Percentiles rank a stretch among this genome's conserved stretches.
These are phyloP conservation scores for Puccinia polysora DNA, from an alignment of 1,284 basidiomycete species.

Conservation along the genomic window DNA sequence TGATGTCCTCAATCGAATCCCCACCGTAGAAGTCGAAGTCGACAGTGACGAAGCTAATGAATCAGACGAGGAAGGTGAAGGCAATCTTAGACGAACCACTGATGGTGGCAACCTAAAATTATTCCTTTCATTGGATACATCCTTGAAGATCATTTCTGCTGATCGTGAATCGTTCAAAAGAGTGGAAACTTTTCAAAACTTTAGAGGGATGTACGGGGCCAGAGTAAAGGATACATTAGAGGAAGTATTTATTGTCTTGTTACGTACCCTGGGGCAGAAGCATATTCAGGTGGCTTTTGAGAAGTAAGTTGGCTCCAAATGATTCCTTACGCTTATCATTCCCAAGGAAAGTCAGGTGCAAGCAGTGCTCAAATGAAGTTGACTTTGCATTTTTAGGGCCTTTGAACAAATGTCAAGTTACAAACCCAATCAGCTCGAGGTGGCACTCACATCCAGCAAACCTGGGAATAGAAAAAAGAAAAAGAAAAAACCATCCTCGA, in stretches of 20 bases:
- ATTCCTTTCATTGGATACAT: constrained; percentile 82
- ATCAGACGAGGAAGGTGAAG: not conserved
- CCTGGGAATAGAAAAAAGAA: not conserved
- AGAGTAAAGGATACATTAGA: constrained; percentile 69
- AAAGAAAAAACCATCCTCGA: constrained; percentile 57
- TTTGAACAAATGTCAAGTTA: not conserved
- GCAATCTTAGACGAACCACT: constrained; percentile 44
- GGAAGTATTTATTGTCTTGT: constrained; percentile 78
- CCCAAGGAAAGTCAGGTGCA: constrained; percentile 71
- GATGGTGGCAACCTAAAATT: no score
- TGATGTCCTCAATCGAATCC: no score
- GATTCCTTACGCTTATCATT: constrained; percentile 81
- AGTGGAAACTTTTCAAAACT: constrained; percentile 79
- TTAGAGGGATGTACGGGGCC: constrained; percentile 74
- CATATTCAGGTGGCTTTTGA: constrained; percentile 82
- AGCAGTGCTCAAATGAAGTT: constrained; percentile 51
- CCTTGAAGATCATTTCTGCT: constrained; percentile 84
- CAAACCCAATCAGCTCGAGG: constrained; percentile 5
- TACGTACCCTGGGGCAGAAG: constrained; percentile 70
- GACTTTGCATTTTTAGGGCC: not conserved
- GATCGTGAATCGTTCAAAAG: constrained; percentile 85
- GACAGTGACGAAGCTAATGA: constrained; percentile 5
- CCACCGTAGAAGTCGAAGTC: not conserved
- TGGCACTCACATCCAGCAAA: not conserved
- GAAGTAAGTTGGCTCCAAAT: constrained; percentile 61